Conservation (phyloP, 108 stramenopile species). For the Schizochytrium sp. region DNA sequence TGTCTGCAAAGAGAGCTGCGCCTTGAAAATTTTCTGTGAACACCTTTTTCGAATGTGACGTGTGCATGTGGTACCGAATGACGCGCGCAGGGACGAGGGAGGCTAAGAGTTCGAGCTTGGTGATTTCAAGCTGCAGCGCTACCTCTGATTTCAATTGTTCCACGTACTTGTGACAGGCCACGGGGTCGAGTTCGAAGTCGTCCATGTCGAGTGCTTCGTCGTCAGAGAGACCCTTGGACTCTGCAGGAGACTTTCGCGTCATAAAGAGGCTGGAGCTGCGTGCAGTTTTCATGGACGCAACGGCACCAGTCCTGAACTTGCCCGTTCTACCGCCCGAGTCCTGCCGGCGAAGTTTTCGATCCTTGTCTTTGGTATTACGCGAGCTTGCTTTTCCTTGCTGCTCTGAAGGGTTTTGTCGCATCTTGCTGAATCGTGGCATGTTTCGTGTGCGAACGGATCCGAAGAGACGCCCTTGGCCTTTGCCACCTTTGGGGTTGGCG, state of each 20-base stretch:
- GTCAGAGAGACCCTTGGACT: neutral
- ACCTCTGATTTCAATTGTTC: neutral
- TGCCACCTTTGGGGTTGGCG: neutral
- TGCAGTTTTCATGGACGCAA: no score
- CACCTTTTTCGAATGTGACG: neutral
- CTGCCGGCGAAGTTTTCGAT: neutral
- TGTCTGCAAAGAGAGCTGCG: conserved; percentile 47
- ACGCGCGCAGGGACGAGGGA: neutral
- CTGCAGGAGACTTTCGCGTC: neutral
- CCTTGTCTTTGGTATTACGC: neutral
- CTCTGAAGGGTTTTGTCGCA: neutral
- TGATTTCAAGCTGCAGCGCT: neutral
- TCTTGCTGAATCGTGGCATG: neutral
- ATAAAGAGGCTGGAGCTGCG: no score
- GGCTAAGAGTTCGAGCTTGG: neutral
- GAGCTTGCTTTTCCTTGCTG: neutral
- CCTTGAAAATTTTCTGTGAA: conserved; percentile 21
- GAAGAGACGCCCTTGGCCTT: neutral
- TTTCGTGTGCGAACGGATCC: neutral
- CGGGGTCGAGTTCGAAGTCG: neutral
- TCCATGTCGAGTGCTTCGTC: neutral
- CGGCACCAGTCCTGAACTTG: no score
- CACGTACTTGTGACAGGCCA: neutral
- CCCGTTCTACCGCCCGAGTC: no score
- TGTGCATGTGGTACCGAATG: neutral